phyloP scores from a whole-genome alignment of 2,329 filamentous ascomycete genomes.

The Lecanicillium sp. region DNA sequence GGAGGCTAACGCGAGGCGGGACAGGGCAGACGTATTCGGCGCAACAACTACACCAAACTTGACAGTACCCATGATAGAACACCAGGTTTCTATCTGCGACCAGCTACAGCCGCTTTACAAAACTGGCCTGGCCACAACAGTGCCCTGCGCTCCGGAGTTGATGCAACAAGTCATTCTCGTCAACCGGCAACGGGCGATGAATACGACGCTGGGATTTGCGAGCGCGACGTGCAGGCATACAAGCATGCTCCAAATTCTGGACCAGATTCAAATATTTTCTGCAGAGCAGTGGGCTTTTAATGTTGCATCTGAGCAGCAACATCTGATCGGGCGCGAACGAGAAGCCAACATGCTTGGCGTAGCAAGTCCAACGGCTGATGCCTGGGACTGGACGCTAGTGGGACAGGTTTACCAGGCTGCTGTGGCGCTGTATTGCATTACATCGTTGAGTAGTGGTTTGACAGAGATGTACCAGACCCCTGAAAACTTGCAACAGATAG shows the following conservation, averaged over 20 bases:
- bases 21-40: conserved; percentile 12
- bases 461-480: background rate
- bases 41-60: conserved; percentile 9
- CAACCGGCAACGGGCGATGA: conserved; percentile 14
- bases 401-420: conserved; percentile 13
- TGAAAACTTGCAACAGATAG: no score
- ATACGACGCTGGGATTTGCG: background rate
- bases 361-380: background rate
- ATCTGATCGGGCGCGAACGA: background rate
- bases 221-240: background rate
- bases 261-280: conserved; percentile 13
- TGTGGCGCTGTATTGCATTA: conserved; percentile 16
- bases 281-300: conserved; percentile 10
- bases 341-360: background rate
- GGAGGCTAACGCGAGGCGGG: no score
- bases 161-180: conserved; percentile 13
- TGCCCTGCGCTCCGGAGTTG: conserved; percentile 14
- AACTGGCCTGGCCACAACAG: conserved; percentile 11
- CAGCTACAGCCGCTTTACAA: conserved; percentile 12
- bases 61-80: conserved; percentile 1
- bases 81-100: conserved; percentile 10
- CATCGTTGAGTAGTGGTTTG: conserved; percentile 3
- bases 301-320: background rate
- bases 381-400: conserved; percentile 11
- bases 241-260: conserved; percentile 7